These are phyloP conservation scores for Taiozyma onychis DNA, from an alignment of 1,139 yeast species.

Conservation along the genomic window DNA sequence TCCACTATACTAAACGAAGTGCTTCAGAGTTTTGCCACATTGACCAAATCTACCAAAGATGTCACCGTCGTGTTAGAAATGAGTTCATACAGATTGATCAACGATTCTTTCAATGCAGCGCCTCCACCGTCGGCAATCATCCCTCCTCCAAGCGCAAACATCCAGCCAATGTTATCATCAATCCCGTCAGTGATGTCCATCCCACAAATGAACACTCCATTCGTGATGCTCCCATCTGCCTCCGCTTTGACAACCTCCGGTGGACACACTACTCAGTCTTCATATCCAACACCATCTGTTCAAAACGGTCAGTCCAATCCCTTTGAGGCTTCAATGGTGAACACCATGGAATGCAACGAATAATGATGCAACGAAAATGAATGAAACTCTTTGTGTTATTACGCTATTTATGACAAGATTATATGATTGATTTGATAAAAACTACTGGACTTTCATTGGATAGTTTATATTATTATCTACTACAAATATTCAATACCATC, in stretches of 20 bases:
- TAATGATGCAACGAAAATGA: not conserved
- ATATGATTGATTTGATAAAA: too few relatives aligned
- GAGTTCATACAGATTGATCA: constrained; percentile 42
- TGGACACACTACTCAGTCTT: not conserved
- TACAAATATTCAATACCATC: too few relatives aligned
- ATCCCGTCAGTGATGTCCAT: constrained; percentile 22
- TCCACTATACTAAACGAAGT: constrained; percentile 76
- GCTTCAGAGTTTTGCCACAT: constrained; percentile 69
- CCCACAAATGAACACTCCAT: constrained; percentile 22
- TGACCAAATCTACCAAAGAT: constrained; percentile 87
- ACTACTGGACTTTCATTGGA: too few relatives aligned
- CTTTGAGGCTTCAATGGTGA: constrained; percentile 20
- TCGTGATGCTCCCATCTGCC: constrained; percentile 3
- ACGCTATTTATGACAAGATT: too few relatives aligned
- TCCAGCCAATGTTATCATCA: constrained; percentile 21
- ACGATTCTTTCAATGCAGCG: constrained; percentile 23
- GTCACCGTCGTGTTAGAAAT: constrained; percentile 75
- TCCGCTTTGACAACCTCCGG: not conserved
- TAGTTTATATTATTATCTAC: too few relatives aligned
- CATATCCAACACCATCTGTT: constrained; percentile 1
- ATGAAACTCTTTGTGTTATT: not conserved
- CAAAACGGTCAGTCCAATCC: constrained; percentile 12
- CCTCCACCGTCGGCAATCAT: constrained; percentile 13
- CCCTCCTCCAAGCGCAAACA: constrained; percentile 14
- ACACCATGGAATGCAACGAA: constrained; percentile 6